Conservation (phyloP, 1,284 basidiomycete species). For the Ustilago loliicola region DNA sequence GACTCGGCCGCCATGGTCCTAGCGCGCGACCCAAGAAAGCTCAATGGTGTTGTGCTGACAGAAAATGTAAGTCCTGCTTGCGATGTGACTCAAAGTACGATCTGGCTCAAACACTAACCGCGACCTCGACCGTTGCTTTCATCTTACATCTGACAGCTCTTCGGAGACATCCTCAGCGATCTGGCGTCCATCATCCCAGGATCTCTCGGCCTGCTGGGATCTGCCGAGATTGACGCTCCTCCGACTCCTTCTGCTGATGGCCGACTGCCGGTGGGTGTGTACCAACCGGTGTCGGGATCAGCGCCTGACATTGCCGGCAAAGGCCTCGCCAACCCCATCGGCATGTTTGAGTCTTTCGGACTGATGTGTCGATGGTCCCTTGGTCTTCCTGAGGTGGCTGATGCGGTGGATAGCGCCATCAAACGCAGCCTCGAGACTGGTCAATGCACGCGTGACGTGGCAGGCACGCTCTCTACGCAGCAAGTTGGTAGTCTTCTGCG, state of each 20-base stretch:
- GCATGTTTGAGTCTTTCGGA: conserved; percentile 93
- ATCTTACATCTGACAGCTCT: conserved; percentile 25
- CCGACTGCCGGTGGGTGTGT: conserved; percentile 78
- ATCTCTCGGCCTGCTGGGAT: conserved; percentile 83
- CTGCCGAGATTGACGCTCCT: conserved; percentile 94
- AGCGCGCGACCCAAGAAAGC: conserved; percentile 87
- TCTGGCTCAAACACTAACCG: neutral
- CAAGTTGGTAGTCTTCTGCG: conserved; percentile 79
- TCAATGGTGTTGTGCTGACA: conserved; percentile 82
- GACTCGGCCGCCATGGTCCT: conserved; percentile 97
- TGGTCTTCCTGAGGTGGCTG: conserved; percentile 80
- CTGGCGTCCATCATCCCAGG: conserved; percentile 50
- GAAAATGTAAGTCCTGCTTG: conserved; percentile 52
- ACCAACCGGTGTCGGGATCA: conserved; percentile 83
- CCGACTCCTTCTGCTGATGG: conserved; percentile 73
- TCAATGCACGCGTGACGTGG: conserved; percentile 86
- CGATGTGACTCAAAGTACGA: neutral
- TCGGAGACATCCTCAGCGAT: conserved; percentile 53
- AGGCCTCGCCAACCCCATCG: conserved; percentile 95
- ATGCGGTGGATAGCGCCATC: conserved; percentile 87
- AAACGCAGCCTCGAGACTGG: conserved; percentile 87
- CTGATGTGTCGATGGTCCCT: conserved; percentile 95
- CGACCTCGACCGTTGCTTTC: neutral
- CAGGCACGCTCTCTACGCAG: conserved; percentile 80
- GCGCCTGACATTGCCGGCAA: conserved; percentile 95